Evolutionary conservation across 2,329 filamentous ascomycete species (phyloP).

Genomic region (Colletotrichum chrysophilum): DNA sequence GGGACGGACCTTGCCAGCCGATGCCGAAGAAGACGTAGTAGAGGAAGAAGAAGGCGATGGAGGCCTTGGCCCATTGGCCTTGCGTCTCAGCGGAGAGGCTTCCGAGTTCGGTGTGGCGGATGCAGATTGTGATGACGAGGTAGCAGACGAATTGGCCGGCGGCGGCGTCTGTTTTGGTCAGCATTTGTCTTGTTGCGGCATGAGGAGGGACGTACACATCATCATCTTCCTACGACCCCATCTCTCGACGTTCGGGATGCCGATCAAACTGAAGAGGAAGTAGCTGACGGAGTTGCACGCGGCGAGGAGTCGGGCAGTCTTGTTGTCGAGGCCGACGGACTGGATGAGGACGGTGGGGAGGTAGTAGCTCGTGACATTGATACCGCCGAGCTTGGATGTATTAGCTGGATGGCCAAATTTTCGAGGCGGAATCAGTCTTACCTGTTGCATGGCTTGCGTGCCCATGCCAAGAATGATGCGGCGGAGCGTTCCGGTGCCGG

Average conservation of each 20-base stretch:
- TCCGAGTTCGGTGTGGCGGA: slow-evolving; percentile 42
- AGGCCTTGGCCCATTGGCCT: slow-evolving; percentile 20
- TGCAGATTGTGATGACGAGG: slow-evolving; percentile 54
- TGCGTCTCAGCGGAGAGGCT: slow-evolving; percentile 3
- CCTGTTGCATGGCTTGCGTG: slow-evolving; percentile 32
- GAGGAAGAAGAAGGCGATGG: slow-evolving; percentile 27
- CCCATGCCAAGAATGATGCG: slow-evolving; percentile 56
- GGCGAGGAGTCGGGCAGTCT: slow-evolving; percentile 54
- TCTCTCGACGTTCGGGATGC: slow-evolving; percentile 32
- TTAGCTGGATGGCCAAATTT: no score
- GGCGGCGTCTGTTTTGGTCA: slow-evolving; percentile 37
- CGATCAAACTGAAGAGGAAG: slow-evolving; percentile 30
- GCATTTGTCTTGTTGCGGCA: not conserved
- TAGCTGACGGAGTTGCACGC: slow-evolving; percentile 47
- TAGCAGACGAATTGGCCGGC: slow-evolving; percentile 58
- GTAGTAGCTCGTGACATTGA: slow-evolving; percentile 35
- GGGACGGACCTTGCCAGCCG: slow-evolving; percentile 5
- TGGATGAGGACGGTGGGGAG: slow-evolving; percentile 54
- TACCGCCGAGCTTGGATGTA: slow-evolving; percentile 24
- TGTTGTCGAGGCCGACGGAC: slow-evolving; percentile 54
- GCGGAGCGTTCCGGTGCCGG: slow-evolving; percentile 53
- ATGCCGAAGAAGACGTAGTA: slow-evolving; percentile 26
- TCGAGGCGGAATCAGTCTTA: not conserved
- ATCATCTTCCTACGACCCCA: slow-evolving; percentile 62
- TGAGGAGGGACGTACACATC: slow-evolving; percentile 43